Evolutionary conservation across 2,329 filamentous ascomycete species (phyloP), one percentile per base, ranked within the genome.

Genomic region (Pochonia chlamydosporia): DNA sequence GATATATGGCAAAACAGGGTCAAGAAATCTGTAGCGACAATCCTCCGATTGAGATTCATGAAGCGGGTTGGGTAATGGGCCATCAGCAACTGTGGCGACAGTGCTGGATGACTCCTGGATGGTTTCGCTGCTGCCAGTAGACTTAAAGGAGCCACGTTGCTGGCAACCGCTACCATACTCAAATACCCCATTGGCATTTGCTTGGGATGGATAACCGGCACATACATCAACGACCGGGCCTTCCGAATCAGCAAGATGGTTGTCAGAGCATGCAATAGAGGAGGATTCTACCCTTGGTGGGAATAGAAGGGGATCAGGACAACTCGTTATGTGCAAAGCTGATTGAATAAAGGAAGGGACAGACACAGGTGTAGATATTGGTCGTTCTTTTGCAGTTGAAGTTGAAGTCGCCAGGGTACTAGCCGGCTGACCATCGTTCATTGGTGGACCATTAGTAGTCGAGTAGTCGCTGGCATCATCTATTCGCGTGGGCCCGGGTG

Each of bases 11-110:
- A 74, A 52, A 1, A 75, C 55, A 0, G 68, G 64, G 4, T 68
- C 59, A 2, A 74, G 64, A 43, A 70, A 72, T 21, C 55, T 59
- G 49, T 72, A 72, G n/a, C 57, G 62, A 46, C 62, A 67, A 14
- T 64, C 57, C 13, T 59, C 58, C 3, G 59, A 56, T 7, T 58
- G 58, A 3, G 54, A 57, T 20, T 54, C 56, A 30, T 59, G 56
- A 5, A 59, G 49, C 10, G 57, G 56, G 43, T 59, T 56, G 8
- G 54, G 48, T 16, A 47, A 47, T 20, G 53, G 44, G 8, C 48
- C 55, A 40, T 55, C 53, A 14, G 49, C 51, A 5, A 36, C 49
- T 5, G 50, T 54, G 18, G 52, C 36, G 9, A 47, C 45, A 5
- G 52, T 55, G 33, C 52, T 54, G 41, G 52, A 51, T 10, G 54